These are phyloP conservation scores for Coemansia sp. DNA, from an alignment of 192 early-diverging fungal genomes.

Conservation along the genomic window DNA sequence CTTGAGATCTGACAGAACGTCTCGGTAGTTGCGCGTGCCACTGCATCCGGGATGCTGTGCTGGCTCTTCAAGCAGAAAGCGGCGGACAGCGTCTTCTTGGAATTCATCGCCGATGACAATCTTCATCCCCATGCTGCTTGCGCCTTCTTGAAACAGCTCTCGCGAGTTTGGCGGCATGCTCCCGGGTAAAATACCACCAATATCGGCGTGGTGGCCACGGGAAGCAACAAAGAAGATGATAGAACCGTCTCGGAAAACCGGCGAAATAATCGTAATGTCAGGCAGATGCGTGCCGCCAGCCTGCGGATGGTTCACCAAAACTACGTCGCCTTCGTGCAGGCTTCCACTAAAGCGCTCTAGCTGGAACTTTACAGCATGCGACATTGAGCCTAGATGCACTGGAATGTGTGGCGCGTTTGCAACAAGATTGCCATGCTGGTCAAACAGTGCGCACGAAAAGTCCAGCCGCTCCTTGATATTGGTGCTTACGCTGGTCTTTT, in stretches of 20 bases:
- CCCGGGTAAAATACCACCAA: constrained; percentile 81
- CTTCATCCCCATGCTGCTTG: constrained; percentile 84
- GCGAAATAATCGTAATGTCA: constrained; percentile 95
- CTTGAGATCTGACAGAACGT: constrained; percentile 93
- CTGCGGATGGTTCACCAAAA: constrained; percentile 93
- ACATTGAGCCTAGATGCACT: constrained; percentile 92
- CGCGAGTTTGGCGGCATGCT: constrained; percentile 93
- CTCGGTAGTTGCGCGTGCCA: constrained; percentile 83
- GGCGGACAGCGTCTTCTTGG: constrained; percentile 78
- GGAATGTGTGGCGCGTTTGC: constrained; percentile 90
- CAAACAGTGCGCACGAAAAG: constrained; percentile 97
- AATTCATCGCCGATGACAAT: constrained; percentile 81
- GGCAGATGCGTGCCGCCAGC: constrained; percentile 95
- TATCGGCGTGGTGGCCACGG: constrained; percentile 91
- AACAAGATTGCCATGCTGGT: constrained; percentile 77
- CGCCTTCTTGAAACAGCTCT: constrained; percentile 94
- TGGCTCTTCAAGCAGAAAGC: constrained; percentile 76
- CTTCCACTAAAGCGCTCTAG: constrained; percentile 65
- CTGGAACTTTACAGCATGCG: constrained; percentile 92
- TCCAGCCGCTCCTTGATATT: constrained; percentile 99
- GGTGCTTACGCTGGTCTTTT: constrained; percentile 92
- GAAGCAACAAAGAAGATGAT: constrained; percentile 95
- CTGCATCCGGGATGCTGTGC: constrained; percentile 80
- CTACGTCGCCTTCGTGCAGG: constrained; percentile 87
- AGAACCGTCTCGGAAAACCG: constrained; percentile 71